Conservation (phyloP, 2,329 filamentous ascomycete species). For the Fusarium piperis region DNA sequence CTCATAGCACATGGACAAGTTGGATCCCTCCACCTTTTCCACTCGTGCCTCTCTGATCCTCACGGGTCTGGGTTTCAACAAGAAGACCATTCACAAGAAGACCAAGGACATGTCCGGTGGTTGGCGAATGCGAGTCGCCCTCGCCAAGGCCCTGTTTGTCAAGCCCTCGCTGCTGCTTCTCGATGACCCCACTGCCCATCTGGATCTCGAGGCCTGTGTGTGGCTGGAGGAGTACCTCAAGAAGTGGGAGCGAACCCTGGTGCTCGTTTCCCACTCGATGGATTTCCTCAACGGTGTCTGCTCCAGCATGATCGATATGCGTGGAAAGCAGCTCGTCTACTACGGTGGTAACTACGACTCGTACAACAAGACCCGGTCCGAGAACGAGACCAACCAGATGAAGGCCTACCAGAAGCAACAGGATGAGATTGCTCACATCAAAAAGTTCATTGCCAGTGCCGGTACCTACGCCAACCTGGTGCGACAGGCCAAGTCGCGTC, state of each 20-base stretch:
- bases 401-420: conserved; percentile 99
- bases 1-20: conserved; percentile 90
- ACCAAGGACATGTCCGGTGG: conserved; percentile 99
- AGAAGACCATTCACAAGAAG: conserved; percentile 97
- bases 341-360: conserved; percentile 99
- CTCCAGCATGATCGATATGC: conserved; percentile 99
- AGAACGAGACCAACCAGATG: conserved; percentile 98
- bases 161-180: conserved; percentile 95
- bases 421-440: conserved; percentile 98
- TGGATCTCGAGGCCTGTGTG: conserved; percentile 99
- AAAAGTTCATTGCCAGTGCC: conserved; percentile 99
- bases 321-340: conserved; percentile 87
- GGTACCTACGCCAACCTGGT: conserved; percentile 99
- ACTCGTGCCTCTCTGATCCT: conserved; percentile 96
- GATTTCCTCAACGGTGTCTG: conserved; percentile 99
- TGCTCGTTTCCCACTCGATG: conserved; percentile 97
- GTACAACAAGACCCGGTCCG: conserved; percentile 90
- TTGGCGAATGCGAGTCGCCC: conserved; percentile 99
- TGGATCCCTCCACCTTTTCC: conserved; percentile 97
- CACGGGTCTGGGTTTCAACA: conserved; percentile 99
- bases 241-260: conserved; percentile 98
- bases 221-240: conserved; percentile 99
- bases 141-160: conserved; percentile 97
- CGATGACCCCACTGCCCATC: conserved; percentile 97
- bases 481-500: conserved; percentile 96